Evolutionary conservation across 225 moss, liverwort and hornwort genomes (phyloP), one percentile per base, ranked within the genome.

Genomic region (Sphagnum tenellum): DNA sequence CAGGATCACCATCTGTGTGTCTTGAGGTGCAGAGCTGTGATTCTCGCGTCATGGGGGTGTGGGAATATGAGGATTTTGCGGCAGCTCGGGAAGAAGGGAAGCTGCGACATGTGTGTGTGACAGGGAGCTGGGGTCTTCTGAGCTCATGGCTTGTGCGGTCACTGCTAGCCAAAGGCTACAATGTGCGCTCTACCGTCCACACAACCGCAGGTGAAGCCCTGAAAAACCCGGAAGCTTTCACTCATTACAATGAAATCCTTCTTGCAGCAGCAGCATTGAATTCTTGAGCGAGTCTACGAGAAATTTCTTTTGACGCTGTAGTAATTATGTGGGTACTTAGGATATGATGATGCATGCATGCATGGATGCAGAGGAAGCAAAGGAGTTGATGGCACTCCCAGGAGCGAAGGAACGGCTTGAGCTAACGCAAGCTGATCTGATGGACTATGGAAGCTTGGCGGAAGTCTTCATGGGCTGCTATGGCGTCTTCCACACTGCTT

Each of bases 331-430:
- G 52, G 52, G 9, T 8, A 44, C 44, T 8, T n/a, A 61, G 60
- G 29, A 13, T 44, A 12, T 7, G 51, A 47, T 64, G 49, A 14
- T 48, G 64, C n/a, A 10, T 48, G 9, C 64, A 47, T 64, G 29
- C 8, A 46, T 48, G 47, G 46, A 49, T 48, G 64, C 64, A 64
- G 64, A 64, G 47, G 64, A 64, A 51, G 64, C 64, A 50, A 49
- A 47, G 11, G 64, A 47, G 29, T 49, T 48, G 49, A 64, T 64
- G 64, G 64, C 64, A 13, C 64, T 64, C 29, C 49, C 49, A 7
- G 64, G 64, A 5, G 64, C 64, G 7, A 49, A 64, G 11, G 48
- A 64, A 49, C 49, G 64, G 47, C n/a, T 64, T 47, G 49, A 64
- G 47, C 64, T 64, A 5, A 13, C 49, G 11, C 47, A 64, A 9